Percentiles rank a stretch among this genome's conserved stretches.
Evolutionary conservation across 1,284 basidiomycete species (phyloP).

Genomic region (Paramarasmius palmivorus): DNA sequence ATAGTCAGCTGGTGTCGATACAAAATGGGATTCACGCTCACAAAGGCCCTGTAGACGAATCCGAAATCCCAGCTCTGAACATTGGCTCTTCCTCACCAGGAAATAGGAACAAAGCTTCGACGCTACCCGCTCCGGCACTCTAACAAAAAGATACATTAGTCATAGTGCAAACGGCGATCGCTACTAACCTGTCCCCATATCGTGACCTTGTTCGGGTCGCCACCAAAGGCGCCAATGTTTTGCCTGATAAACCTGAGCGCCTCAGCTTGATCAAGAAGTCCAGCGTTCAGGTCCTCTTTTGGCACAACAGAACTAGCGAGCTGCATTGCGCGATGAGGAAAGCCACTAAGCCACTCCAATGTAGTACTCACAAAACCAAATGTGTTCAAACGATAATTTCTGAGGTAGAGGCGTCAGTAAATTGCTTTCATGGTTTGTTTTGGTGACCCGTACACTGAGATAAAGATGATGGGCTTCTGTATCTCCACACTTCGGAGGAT

Average conservation of each 20-base stretch:
- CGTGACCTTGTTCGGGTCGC: conserved; percentile 18
- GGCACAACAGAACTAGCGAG: conserved; percentile 49
- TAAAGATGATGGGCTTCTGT: conserved; percentile 54
- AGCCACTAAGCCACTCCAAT: neutral
- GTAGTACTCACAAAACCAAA: conserved; percentile 52
- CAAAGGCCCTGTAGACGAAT: conserved; percentile 49
- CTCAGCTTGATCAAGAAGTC: conserved; percentile 18
- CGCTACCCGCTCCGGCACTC: conserved; percentile 61
- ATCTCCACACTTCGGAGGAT: conserved; percentile 46
- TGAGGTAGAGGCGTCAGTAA: conserved; percentile 19
- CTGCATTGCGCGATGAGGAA: conserved; percentile 27
- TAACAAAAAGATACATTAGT: conserved; percentile 20
- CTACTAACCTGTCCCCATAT: neutral
- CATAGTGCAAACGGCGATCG: neutral
- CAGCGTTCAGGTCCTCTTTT: conserved; percentile 31
- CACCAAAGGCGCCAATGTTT: conserved; percentile 20
- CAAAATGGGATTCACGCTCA: neutral
- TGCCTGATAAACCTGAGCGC: conserved; percentile 17
- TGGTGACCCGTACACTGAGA: conserved; percentile 42
- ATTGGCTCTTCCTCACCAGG: conserved; percentile 34
- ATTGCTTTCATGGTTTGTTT: neutral
- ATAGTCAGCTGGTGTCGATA: neutral
- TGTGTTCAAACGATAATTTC: conserved; percentile 59
- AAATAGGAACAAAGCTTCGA: conserved; percentile 50
- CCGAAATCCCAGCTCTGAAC: conserved; percentile 55